These are phyloP conservation scores for Pseudonitzschia multistriata DNA, from an alignment of 108 stramenopile genomes.

Conservation along the genomic window DNA sequence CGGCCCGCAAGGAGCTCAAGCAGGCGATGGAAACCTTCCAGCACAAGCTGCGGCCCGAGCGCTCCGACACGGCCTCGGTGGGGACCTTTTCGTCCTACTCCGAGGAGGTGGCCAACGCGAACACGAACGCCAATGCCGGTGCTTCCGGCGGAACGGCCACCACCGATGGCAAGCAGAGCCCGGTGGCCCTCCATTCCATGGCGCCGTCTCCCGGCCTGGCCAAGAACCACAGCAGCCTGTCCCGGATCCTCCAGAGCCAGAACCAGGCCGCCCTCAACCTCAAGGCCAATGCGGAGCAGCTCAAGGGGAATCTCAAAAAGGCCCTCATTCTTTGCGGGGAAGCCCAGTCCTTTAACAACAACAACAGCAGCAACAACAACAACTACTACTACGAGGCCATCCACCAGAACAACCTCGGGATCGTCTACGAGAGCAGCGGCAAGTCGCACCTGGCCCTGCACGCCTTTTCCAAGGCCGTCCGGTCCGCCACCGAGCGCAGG, in stretches of 20 bases:
- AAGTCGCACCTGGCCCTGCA: slow-evolving; percentile 71
- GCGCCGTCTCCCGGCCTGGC: slow-evolving; percentile 20
- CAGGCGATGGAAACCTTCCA: slow-evolving; percentile 84
- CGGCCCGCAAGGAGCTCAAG: slow-evolving; percentile 77
- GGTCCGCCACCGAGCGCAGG: slow-evolving; percentile 5
- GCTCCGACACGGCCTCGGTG: background rate
- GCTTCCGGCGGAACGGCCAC: background rate
- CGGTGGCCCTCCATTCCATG: background rate
- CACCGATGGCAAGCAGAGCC: background rate
- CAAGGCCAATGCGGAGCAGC: slow-evolving; percentile 78
- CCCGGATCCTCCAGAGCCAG: slow-evolving; percentile 38
- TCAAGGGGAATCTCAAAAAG: slow-evolving; percentile 78
- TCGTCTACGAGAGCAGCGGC: slow-evolving; percentile 67
- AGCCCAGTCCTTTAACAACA: slow-evolving; percentile 41
- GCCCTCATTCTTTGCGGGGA: slow-evolving; percentile 75
- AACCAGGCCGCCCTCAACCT: slow-evolving; percentile 68
- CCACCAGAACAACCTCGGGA: slow-evolving; percentile 74
- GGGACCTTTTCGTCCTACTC: slow-evolving; percentile 7
- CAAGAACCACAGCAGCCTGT: slow-evolving; percentile 24
- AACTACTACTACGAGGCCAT: slow-evolving; percentile 54
- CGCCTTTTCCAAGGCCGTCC: slow-evolving; percentile 64
- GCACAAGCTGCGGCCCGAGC: slow-evolving; percentile 51
- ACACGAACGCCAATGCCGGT: background rate
- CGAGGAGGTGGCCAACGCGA: background rate
- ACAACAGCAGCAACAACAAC: background rate